Evolutionary conservation across 2,329 filamentous ascomycete species (phyloP).

Genomic region (Trichoderma citrinoviride): DNA sequence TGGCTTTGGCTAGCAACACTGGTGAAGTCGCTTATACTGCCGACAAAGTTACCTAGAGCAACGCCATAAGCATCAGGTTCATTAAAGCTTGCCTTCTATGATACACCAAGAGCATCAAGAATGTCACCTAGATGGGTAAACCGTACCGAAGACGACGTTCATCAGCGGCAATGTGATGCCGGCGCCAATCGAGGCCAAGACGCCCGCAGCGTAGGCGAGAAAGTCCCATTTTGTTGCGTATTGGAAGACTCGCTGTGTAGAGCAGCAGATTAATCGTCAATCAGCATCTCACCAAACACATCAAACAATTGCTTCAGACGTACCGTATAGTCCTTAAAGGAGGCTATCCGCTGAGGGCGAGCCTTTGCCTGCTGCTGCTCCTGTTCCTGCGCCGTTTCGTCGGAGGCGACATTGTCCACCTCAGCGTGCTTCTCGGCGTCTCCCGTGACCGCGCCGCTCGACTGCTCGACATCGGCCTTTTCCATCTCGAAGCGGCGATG

Average conservation of each 20-base stretch:
- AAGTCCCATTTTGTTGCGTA: constrained; percentile 56
- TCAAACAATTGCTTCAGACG: not conserved
- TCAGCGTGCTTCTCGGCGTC: constrained; percentile 14
- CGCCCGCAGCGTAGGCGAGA: constrained; percentile 46
- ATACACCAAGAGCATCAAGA: not conserved
- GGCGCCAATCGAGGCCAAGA: constrained; percentile 49
- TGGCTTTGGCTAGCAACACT: constrained; percentile 34
- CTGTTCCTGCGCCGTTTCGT: constrained; percentile 30
- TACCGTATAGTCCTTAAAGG: constrained; percentile 45
- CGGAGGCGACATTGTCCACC: constrained; percentile 27
- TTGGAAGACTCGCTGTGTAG: constrained; percentile 46
- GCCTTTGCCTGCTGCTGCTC: constrained; percentile 32
- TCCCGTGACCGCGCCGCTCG: not conserved
- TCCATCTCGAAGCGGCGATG: constrained; percentile 4
- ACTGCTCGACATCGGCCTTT: not conserved
- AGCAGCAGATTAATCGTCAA: not conserved
- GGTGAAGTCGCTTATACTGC: constrained; percentile 44
- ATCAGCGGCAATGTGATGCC: constrained; percentile 57
- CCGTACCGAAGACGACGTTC: constrained; percentile 56
- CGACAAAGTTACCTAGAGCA: constrained; percentile 42
- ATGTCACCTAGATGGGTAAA: not conserved
- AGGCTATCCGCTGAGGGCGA: constrained; percentile 46
- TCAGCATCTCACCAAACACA: not conserved
- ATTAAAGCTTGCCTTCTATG: not conserved
- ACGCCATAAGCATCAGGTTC: not conserved